These are phyloP conservation scores for Fusarium concolor DNA, from an alignment of 2,329 filamentous ascomycete genomes.

Conservation along the genomic window DNA sequence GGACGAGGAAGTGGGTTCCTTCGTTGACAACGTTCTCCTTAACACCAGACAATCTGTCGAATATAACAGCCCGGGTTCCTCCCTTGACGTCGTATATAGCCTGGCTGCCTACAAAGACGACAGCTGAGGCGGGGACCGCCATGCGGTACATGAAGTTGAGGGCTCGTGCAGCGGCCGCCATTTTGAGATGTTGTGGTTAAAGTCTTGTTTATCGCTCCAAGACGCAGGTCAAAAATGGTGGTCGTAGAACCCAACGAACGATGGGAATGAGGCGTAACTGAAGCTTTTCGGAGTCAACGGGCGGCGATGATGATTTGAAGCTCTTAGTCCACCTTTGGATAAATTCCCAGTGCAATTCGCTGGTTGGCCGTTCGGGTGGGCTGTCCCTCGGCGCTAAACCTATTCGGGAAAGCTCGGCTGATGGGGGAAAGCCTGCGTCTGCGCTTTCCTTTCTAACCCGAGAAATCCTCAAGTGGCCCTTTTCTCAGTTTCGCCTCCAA, in stretches of 20 bases:
- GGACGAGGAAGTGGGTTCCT: slow-evolving; percentile 95
- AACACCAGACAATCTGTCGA: slow-evolving; percentile 91
- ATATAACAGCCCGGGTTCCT: slow-evolving; percentile 95
- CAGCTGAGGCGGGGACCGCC: slow-evolving; percentile 80
- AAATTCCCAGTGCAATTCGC: slow-evolving; percentile 40
- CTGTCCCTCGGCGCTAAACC: slow-evolving; percentile 47
- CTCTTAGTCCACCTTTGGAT: slow-evolving; percentile 34
- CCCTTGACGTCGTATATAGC: slow-evolving; percentile 98
- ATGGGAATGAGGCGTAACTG: slow-evolving; percentile 30
- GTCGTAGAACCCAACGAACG: slow-evolving; percentile 12
- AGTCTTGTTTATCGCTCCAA: neutral
- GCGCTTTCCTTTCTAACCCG: slow-evolving; percentile 45
- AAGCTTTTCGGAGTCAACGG: slow-evolving; percentile 46
- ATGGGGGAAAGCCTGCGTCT: slow-evolving; percentile 41
- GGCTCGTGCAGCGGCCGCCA: slow-evolving; percentile 67
- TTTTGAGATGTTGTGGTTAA: slow-evolving; percentile 46
- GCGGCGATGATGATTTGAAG: slow-evolving; percentile 45
- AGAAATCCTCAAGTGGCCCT: slow-evolving; percentile 47
- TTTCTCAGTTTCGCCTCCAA: slow-evolving; percentile 45
- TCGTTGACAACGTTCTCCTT: slow-evolving; percentile 94
- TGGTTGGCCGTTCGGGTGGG: slow-evolving; percentile 36
- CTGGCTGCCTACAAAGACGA: slow-evolving; percentile 74
- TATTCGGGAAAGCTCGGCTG: slow-evolving; percentile 52
- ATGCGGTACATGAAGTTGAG: slow-evolving; percentile 73
- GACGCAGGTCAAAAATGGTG: slow-evolving; percentile 9